Base-by-base conservation (phyloP, 169 alveolate species). In the Plasmodium gonderi region DNA sequence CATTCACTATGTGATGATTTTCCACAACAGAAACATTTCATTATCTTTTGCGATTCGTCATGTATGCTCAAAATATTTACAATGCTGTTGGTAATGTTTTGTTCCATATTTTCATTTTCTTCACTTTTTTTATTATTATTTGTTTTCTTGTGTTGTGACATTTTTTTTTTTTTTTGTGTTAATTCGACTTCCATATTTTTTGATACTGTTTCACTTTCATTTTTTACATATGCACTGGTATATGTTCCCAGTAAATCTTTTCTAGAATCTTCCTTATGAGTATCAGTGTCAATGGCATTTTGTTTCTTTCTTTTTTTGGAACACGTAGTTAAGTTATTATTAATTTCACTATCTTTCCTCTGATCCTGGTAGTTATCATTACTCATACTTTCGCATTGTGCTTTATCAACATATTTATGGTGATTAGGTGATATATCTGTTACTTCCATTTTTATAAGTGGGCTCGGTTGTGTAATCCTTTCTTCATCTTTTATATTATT, bases 1-100 rank as follows among this genome's bases (percentile, higher is more conserved):
- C 92, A 85, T 33, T 75, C 64, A 85, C 45, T 76, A 36, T 85
- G 92, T 33, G 80, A 29, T 31, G 87, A 36, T 54, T 75, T 85
- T 20, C 92, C 92, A 14, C 92, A 85, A 44, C 85, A 85, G 47
- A 75, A 85, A 36, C 92, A 85, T 45, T 85, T 85, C n/a, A 85
- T 33, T 75, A 85, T 40, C 68, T 31, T 85, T 14, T 29, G 45
- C 33, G 79, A n/a, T 45, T 75, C 69, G 4, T 85, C 87, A 38
- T 40, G 47, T 74, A 85, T n/a, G 44, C 69, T 85, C 67, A 85
- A 33, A 17, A 85, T 54, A 11, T 45, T 75, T 60, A 75, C 14
- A 29, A 68, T 64, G 1, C 40, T 74, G n/a, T 26, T 83, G 17
- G 45, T 17, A 36, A 26, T 40, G 11, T 69, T 49, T 11, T 79